Conservation (phyloP, 2,329 filamentous ascomycete genomes). For the Penicillium sclerotigenum region DNA sequence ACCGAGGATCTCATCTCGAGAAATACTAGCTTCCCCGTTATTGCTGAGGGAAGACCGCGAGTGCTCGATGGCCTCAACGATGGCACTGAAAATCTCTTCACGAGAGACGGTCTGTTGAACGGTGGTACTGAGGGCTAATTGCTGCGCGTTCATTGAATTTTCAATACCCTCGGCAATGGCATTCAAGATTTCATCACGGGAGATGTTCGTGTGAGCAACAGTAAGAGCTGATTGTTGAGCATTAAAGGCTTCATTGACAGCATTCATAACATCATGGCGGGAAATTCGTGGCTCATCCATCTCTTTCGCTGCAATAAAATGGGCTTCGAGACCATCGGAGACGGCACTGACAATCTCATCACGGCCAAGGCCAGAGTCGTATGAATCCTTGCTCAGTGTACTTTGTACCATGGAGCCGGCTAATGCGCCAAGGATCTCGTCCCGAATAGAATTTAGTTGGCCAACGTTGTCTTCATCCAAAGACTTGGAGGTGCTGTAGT, state of each 20-base stretch:
- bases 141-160: constrained; percentile 31
- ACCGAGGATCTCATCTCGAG: constrained; percentile 3
- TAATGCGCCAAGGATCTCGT: constrained; percentile 36
- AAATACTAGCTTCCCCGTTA: not conserved
- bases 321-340: constrained; percentile 54
- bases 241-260: constrained; percentile 33
- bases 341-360: constrained; percentile 60
- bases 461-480: constrained; percentile 28
- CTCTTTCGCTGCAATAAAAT: constrained; percentile 51
- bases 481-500: constrained; percentile 10
- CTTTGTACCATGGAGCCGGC: constrained; percentile 32
- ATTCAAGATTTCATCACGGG: constrained; percentile 47
- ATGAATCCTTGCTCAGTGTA: constrained; percentile 30
- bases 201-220: constrained; percentile 39
- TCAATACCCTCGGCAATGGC: constrained; percentile 29
- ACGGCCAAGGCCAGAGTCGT: constrained; percentile 46
- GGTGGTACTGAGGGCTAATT: constrained; percentile 28
- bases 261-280: constrained; percentile 30
- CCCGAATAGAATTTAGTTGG: constrained; percentile 30
- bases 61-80: constrained; percentile 53
- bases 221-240: constrained; percentile 29
- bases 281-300: constrained; percentile 45
- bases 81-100: constrained; percentile 54
- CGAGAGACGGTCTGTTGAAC: constrained; percentile 45
- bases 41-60: constrained; percentile 1